Percentiles rank a stretch among this genome's conserved stretches.
phyloP scores from a whole-genome alignment of 2,329 filamentous ascomycete species.

The Arthrobotrys sphaeroides region DNA sequence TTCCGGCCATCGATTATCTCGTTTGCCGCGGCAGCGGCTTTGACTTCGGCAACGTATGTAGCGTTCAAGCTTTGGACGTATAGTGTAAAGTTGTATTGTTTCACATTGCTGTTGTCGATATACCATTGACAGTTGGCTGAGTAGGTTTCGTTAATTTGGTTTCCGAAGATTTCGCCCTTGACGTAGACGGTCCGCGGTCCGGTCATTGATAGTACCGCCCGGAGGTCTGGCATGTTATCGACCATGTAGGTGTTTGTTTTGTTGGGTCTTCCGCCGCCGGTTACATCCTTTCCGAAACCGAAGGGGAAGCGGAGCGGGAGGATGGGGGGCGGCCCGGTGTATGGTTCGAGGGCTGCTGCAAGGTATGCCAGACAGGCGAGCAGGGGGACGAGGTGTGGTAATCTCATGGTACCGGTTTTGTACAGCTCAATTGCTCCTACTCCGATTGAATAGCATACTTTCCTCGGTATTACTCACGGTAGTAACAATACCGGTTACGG shows the following conservation, averaged over 20 bases:
- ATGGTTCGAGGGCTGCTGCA: constrained; percentile 17
- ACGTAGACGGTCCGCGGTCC: constrained; percentile 49
- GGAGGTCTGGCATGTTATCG: constrained; percentile 51
- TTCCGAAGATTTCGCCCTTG: constrained; percentile 49
- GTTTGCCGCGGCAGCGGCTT: constrained; percentile 30
- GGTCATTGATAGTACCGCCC: constrained; percentile 40
- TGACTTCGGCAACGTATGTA: constrained; percentile 48
- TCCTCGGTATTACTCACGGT: no score
- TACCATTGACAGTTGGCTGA: constrained; percentile 53
- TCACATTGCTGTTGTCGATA: constrained; percentile 52
- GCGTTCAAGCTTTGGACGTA: constrained; percentile 51
- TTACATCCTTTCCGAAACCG: constrained; percentile 45
- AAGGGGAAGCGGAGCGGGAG: constrained; percentile 48
- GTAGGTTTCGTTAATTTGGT: constrained; percentile 49
- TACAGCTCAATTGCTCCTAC: no score
- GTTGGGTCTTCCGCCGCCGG: constrained; percentile 33
- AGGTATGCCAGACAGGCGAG: constrained; percentile 1
- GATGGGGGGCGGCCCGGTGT: constrained; percentile 23
- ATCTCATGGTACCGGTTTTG: constrained; percentile 12
- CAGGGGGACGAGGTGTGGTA: neutral
- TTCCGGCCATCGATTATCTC: constrained; percentile 46
- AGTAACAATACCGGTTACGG: no score
- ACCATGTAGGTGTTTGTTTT: constrained; percentile 52
- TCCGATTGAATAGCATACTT: no score
- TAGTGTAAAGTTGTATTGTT: constrained; percentile 51